Base-by-base conservation (phyloP, 352 stramenopile species). In the Pythium guiyangense region DNA sequence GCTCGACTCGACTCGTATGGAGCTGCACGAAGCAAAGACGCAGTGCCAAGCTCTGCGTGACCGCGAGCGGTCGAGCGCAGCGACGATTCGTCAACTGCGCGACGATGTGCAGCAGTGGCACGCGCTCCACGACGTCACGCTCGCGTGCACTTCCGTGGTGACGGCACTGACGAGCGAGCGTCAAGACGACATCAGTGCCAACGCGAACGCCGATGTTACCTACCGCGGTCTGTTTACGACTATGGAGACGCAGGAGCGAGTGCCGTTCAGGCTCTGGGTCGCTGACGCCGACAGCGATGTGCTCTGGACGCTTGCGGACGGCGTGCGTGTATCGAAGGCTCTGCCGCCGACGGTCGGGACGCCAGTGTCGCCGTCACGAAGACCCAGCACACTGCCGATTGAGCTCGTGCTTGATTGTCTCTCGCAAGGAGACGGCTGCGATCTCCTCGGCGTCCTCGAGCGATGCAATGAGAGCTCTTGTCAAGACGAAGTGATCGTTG, bases 251-350 rank as follows among this genome's bases (percentile, higher is more conserved):
- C 42, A 54, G 12, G 39, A n/a, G 31, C 2, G 4, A 6, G 15
- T 39, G n/a, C 8, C 10, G 27, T 42, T 42, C 26, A 54, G 17
- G 27, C 37, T 60, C 10, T 60, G 54, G 46, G 18, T 61, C 4
- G 31, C 18, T 15, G 55, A 55, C 25, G 46, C 49, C 39, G 11
- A 22, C 9, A 20, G 29, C 12, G 26, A 20, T 37, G 29, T 18
- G 2, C 18, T 55, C 1, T 61, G 55, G 55, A 61, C 47, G 11
- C 1, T 55, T 11, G 6, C 26, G 26, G 27, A 61, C 14, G 47
- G 46, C n/a, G 27, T 29, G 27, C 53, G 6, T n/a, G 37, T 49
- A 18, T 44, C 46, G 12, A 54, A 50, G 31, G 31, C 31, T 37
- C 31, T 37, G 31, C 31, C 31, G 12, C 31, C 5, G 6, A 37